These are phyloP conservation scores for Crucibulum laeve DNA, from an alignment of 768 basidiomycete species.

Conservation along the genomic window DNA sequence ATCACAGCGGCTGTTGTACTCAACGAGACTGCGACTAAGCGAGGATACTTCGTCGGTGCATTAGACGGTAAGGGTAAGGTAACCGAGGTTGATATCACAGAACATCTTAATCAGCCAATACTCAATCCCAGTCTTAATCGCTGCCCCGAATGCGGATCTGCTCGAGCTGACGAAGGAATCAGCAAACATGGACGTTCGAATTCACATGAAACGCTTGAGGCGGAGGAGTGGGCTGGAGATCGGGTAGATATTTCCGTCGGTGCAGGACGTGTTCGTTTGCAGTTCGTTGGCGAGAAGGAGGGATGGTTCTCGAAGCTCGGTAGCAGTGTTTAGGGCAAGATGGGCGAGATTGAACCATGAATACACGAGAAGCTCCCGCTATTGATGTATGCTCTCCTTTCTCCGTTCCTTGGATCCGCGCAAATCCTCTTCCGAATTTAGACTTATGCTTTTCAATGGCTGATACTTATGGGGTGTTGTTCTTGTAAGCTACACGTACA, in stretches of 20 bases:
- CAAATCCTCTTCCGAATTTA: too few relatives aligned
- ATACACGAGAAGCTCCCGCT: not conserved
- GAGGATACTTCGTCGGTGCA: conserved; percentile 31
- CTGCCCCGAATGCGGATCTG: too few relatives aligned
- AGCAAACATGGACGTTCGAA: too few relatives aligned
- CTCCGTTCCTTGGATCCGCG: too few relatives aligned
- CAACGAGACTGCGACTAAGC: conserved; percentile 23
- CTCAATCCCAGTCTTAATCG: too few relatives aligned
- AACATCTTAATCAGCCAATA: too few relatives aligned
- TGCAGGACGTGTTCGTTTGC: not conserved
- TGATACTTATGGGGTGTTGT: too few relatives aligned
- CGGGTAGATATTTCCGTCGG: not conserved
- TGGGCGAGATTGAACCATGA: not conserved
- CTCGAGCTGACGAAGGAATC: too few relatives aligned
- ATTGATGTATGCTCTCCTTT: too few relatives aligned
- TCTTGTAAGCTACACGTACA: too few relatives aligned
- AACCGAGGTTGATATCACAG: too few relatives aligned
- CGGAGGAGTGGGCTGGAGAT: conserved; percentile 12
- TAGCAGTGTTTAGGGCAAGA: not conserved
- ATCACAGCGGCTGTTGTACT: conserved; percentile 23
- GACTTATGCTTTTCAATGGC: too few relatives aligned
- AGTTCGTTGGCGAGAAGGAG: not conserved
- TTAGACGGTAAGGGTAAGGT: conserved; percentile 18
- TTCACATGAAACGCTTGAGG: conserved; percentile 11
- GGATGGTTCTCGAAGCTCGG: not conserved